These are phyloP conservation scores for Pythium rishiriense DNA, from an alignment of 352 stramenopile species.

Conservation along the genomic window DNA sequence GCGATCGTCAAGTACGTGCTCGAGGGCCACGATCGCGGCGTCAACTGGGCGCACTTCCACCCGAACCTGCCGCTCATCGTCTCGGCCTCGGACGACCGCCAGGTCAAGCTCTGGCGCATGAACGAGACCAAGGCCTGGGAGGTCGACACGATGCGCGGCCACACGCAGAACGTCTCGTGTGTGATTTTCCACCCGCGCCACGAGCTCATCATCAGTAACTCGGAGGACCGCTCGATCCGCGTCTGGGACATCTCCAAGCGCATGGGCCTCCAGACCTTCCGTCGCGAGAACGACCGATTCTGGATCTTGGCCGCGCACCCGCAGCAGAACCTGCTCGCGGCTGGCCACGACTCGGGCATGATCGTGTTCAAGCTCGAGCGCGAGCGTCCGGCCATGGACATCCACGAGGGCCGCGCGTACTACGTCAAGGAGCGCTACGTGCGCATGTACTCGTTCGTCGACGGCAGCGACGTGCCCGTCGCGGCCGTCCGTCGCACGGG, in stretches of 20 bases:
- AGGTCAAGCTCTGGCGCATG: slow-evolving; percentile 99
- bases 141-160: slow-evolving; percentile 99
- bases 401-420: slow-evolving; percentile 86
- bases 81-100: slow-evolving; percentile 98
- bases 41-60: slow-evolving; percentile 99
- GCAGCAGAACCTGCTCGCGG: slow-evolving; percentile 97
- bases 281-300: slow-evolving; percentile 98
- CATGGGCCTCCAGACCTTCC: slow-evolving; percentile 98
- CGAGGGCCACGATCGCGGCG: slow-evolving; percentile 98
- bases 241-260: slow-evolving; percentile 99
- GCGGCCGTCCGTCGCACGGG: slow-evolving; percentile 69
- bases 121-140: slow-evolving; percentile 99
- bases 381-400: slow-evolving; percentile 95
- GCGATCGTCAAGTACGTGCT: slow-evolving; percentile 99
- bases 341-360: slow-evolving; percentile 99
- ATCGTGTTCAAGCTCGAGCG: slow-evolving; percentile 99
- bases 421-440: slow-evolving; percentile 99
- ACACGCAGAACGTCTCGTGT: slow-evolving; percentile 99
- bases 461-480: slow-evolving; percentile 76
- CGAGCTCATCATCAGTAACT: slow-evolving; percentile 99
- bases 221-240: slow-evolving; percentile 98
- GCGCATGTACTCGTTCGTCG: slow-evolving; percentile 95
- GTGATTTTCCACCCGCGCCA: slow-evolving; percentile 99
- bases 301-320: slow-evolving; percentile 97
- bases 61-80: slow-evolving; percentile 98